These are phyloP conservation scores for Pterulicium gracile DNA, from an alignment of 1,284 basidiomycete species.

Conservation along the genomic window DNA sequence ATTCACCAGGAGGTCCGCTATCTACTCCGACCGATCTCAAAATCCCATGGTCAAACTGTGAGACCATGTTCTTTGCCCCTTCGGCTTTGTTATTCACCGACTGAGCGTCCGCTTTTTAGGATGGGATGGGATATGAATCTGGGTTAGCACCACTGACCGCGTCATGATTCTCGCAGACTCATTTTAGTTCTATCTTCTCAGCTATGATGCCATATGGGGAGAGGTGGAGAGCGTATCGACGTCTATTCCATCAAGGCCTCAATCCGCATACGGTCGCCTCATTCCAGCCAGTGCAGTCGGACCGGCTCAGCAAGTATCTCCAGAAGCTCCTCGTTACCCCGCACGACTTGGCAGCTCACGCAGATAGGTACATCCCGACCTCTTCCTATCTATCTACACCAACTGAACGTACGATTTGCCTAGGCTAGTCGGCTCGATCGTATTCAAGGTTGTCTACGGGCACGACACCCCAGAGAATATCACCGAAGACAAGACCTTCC, in stretches of 20 bases:
- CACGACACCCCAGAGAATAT: neutral
- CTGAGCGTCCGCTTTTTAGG: slow-evolving; percentile 9
- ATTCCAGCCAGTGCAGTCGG: slow-evolving; percentile 1
- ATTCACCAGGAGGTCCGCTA: slow-evolving; percentile 20
- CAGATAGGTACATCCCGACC: slow-evolving; percentile 5
- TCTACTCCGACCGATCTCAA: slow-evolving; percentile 21
- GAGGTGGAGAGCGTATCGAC: slow-evolving; percentile 8
- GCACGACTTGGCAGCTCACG: slow-evolving; percentile 4
- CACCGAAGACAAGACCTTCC: slow-evolving; percentile 11
- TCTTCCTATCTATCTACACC: neutral
- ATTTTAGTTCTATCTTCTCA: neutral
- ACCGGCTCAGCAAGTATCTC: neutral
- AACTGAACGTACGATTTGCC: neutral
- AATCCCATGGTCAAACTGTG: slow-evolving; percentile 15
- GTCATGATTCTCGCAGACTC: neutral
- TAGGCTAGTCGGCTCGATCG: slow-evolving; percentile 4
- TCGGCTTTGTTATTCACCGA: neutral
- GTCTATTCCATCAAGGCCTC: slow-evolving; percentile 8
- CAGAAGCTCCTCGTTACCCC: slow-evolving; percentile 6
- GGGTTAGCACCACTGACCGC: slow-evolving; percentile 8
- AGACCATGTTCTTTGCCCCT: neutral
- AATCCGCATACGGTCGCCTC: neutral
- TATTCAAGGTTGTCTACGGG: slow-evolving; percentile 7
- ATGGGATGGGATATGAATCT: slow-evolving; percentile 24
- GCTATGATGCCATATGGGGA: neutral